Percentiles rank a stretch among this genome's conserved stretches.
Evolutionary conservation across 192 early-diverging fungal species (phyloP).

Genomic region (Coemansia aciculifera): DNA sequence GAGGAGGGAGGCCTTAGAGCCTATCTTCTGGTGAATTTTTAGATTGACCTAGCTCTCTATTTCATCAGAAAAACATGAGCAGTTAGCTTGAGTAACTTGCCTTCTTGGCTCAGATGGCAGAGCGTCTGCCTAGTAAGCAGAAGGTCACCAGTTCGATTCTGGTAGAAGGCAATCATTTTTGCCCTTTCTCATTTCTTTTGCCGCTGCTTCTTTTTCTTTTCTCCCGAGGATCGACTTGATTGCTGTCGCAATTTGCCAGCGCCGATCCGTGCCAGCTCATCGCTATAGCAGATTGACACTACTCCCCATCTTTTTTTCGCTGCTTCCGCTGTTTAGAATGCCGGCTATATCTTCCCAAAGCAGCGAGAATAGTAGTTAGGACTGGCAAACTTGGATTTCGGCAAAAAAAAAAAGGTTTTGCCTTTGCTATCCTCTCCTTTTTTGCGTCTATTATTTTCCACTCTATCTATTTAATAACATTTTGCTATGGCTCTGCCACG

Average conservation of each 20-base stretch:
- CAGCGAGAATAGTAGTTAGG: too few relatives aligned
- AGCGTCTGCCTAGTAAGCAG: slow-evolving; percentile 44
- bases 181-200: background rate
- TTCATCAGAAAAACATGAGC: background rate
- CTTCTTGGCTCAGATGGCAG: slow-evolving; percentile 44
- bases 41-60: too few relatives aligned
- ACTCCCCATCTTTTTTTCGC: background rate
- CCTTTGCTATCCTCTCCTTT: background rate
- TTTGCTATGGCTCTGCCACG: background rate
- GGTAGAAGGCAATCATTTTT: slow-evolving; percentile 20
- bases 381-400: too few relatives aligned
- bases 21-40: too few relatives aligned
- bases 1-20: too few relatives aligned
- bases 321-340: background rate
- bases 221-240: background rate
- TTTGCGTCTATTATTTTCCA: background rate
- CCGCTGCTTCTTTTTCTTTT: background rate
- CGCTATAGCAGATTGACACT: background rate
- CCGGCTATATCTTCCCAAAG: background rate
- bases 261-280: background rate
- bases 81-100: background rate
- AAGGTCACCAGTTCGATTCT: slow-evolving; percentile 40
- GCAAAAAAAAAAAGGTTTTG: background rate
- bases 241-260: background rate
- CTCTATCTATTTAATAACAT: background rate